Evolutionary conservation across 2,329 filamentous ascomycete genomes (phyloP).

Genomic region (Monilinia aucupariae): DNA sequence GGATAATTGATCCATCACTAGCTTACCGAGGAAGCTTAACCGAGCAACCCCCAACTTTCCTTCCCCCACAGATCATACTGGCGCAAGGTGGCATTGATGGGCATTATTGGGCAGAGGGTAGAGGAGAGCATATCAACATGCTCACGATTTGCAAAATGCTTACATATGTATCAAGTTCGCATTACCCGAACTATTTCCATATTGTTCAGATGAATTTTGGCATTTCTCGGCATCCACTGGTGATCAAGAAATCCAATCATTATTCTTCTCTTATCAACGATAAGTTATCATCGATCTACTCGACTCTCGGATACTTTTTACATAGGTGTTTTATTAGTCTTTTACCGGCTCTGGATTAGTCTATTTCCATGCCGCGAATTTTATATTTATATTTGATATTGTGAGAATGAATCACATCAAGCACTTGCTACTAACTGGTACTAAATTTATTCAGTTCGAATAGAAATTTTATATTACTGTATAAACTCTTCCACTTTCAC

Average conservation of each 20-base stretch:
- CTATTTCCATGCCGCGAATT: background rate
- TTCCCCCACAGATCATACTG: background rate
- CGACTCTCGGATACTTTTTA: too few relatives aligned
- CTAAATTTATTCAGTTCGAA: background rate
- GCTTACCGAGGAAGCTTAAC: background rate
- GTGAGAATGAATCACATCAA: background rate
- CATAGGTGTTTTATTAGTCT: too few relatives aligned
- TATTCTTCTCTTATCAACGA: too few relatives aligned
- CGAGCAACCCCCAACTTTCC: background rate
- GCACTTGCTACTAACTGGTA: too few relatives aligned
- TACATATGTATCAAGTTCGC: background rate
- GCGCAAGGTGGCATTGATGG: too few relatives aligned
- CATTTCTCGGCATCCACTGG: background rate
- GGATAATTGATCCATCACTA: too few relatives aligned
- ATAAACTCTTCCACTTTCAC: too few relatives aligned
- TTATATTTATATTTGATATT: background rate
- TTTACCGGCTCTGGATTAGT: too few relatives aligned
- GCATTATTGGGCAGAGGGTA: too few relatives aligned
- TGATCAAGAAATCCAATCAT: background rate
- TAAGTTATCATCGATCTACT: too few relatives aligned
- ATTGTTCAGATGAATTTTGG: background rate
- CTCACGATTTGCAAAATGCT: background rate
- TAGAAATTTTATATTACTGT: background rate
- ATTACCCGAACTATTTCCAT: conserved; percentile 2
- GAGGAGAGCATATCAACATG: too few relatives aligned